A percentile compares a stretch with the other conserved stretches of the same genome.
phyloP scores from a whole-genome alignment of 805 yeast genomes.

The Saccharomycopsis javanensis region DNA sequence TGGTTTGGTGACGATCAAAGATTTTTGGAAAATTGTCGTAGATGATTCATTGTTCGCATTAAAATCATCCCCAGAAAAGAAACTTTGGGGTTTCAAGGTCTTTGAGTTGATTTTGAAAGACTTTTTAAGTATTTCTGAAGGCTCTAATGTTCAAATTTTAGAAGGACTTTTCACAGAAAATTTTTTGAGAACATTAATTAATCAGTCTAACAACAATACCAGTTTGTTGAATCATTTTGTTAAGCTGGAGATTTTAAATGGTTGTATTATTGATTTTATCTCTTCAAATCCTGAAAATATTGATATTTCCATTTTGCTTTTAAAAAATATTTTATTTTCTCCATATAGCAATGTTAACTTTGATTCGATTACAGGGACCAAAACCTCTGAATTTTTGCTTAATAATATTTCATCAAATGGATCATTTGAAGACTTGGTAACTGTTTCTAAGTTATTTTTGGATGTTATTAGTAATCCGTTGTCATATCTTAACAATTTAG shows the following conservation, averaged over 20 bases:
- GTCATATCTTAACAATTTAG: slow-evolving; percentile 21
- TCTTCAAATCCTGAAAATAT: slow-evolving; percentile 29
- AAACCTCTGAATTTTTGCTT: slow-evolving; percentile 43
- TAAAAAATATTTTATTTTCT: slow-evolving; percentile 32
- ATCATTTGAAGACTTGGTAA: slow-evolving; percentile 18
- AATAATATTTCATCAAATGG: slow-evolving; percentile 17
- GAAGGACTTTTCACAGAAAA: slow-evolving; percentile 45
- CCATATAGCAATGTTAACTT: slow-evolving; percentile 55
- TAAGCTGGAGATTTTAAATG: slow-evolving; percentile 36
- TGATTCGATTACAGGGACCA: slow-evolving; percentile 68
- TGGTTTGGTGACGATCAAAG: slow-evolving; percentile 34
- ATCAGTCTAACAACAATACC: slow-evolving; percentile 60
- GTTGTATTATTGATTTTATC: slow-evolving; percentile 11
- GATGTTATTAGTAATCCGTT: slow-evolving; percentile 20
- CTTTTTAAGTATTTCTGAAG: slow-evolving; percentile 21
- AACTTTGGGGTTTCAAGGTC: slow-evolving; percentile 76
- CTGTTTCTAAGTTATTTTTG: slow-evolving; percentile 19
- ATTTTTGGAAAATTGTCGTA: slow-evolving; percentile 71
- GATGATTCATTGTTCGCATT: slow-evolving; percentile 75
- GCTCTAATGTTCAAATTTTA: background rate
- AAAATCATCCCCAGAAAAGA: slow-evolving; percentile 75
- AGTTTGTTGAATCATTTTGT: slow-evolving; percentile 63
- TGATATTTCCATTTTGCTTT: slow-evolving; percentile 25
- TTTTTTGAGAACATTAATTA: slow-evolving; percentile 60
- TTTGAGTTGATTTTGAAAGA: slow-evolving; percentile 39